Percentiles rank a stretch among this genome's conserved stretches.
Evolutionary conservation across 208 protist genomes (phyloP).

Genomic region (Wallacemonas sp.): DNA sequence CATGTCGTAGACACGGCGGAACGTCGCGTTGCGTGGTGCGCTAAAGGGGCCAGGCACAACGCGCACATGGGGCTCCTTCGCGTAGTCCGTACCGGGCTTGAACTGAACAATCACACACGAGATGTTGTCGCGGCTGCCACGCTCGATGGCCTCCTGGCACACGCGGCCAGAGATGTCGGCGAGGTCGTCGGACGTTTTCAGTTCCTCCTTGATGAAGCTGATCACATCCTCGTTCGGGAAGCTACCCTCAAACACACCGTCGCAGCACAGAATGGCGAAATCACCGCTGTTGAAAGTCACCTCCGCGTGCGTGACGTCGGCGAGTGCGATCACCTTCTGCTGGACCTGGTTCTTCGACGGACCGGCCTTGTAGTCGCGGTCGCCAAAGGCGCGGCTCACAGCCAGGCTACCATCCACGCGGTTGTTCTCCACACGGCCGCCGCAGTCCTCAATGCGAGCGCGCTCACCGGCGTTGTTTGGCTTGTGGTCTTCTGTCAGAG

Average conservation of each 20-base stretch:
- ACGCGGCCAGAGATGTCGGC: slow-evolving; percentile 78
- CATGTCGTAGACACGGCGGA: slow-evolving; percentile 82
- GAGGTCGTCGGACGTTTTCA: slow-evolving; percentile 72
- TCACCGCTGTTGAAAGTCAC: slow-evolving; percentile 68
- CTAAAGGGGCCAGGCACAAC: slow-evolving; percentile 83
- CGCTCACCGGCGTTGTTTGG: slow-evolving; percentile 87
- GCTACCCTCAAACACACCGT: slow-evolving; percentile 91
- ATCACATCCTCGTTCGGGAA: slow-evolving; percentile 92
- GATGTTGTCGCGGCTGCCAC: slow-evolving; percentile 91
- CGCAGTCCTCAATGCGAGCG: slow-evolving; percentile 85
- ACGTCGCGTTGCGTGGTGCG: slow-evolving; percentile 60
- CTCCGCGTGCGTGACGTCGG: slow-evolving; percentile 79
- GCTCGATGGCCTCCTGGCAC: slow-evolving; percentile 87
- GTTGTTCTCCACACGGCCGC: slow-evolving; percentile 91
- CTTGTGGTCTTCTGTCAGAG: slow-evolving; percentile 95
- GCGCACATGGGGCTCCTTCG: slow-evolving; percentile 50
- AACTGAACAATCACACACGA: slow-evolving; percentile 92
- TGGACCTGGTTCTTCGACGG: slow-evolving; percentile 50
- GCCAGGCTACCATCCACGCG: slow-evolving; percentile 93
- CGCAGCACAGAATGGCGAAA: slow-evolving; percentile 90
- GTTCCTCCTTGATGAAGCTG: slow-evolving; percentile 77
- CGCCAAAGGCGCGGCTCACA: slow-evolving; percentile 93
- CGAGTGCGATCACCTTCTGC: slow-evolving; percentile 90
- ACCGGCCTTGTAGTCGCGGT: slow-evolving; percentile 92
- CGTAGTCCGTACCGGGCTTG: slow-evolving; percentile 74